Percentiles rank a stretch among this genome's conserved stretches.
phyloP scores from a whole-genome alignment of 495 filamentous ascomycete genomes.

The Penicillium parvum region DNA sequence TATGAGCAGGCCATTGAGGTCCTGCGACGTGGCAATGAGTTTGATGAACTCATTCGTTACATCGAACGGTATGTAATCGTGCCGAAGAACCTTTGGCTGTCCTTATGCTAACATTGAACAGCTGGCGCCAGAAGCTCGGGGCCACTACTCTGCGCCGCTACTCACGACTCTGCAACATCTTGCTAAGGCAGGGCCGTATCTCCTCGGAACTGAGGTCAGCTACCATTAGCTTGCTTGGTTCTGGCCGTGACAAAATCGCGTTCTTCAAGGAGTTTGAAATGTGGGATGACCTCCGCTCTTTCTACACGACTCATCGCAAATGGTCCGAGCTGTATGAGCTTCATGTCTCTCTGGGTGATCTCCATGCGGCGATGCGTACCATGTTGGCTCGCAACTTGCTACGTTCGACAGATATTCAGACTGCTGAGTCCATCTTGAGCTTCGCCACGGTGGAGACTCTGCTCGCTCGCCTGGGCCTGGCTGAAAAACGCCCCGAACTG shows the following conservation, averaged over 20 bases:
- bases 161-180: slow-evolving; percentile 23
- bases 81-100: no score
- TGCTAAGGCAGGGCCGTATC: slow-evolving; percentile 27
- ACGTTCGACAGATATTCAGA: not conserved
- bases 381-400: slow-evolving; percentile 2
- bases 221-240: slow-evolving; percentile 22
- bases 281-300: slow-evolving; percentile 18
- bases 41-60: slow-evolving; percentile 23
- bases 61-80: slow-evolving; percentile 9
- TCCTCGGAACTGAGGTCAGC: slow-evolving; percentile 10
- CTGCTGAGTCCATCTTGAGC: slow-evolving; percentile 1
- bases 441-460: slow-evolving; percentile 4
- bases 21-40: slow-evolving; percentile 23
- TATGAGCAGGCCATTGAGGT: slow-evolving; percentile 32
- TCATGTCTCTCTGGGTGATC: slow-evolving; percentile 3
- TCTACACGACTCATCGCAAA: slow-evolving; percentile 3
- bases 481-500: not conserved
- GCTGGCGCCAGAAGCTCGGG: not conserved
- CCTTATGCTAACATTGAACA: no score
- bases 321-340: slow-evolving; percentile 17
- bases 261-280: slow-evolving; percentile 29
- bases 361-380: slow-evolving; percentile 1
- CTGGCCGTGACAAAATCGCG: slow-evolving; percentile 15
- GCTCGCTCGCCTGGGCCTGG: not conserved
- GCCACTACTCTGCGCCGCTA: slow-evolving; percentile 5